These are phyloP conservation scores for Aspergillus vadensis DNA, from an alignment of 2,329 filamentous ascomycete genomes.

Conservation along the genomic window DNA sequence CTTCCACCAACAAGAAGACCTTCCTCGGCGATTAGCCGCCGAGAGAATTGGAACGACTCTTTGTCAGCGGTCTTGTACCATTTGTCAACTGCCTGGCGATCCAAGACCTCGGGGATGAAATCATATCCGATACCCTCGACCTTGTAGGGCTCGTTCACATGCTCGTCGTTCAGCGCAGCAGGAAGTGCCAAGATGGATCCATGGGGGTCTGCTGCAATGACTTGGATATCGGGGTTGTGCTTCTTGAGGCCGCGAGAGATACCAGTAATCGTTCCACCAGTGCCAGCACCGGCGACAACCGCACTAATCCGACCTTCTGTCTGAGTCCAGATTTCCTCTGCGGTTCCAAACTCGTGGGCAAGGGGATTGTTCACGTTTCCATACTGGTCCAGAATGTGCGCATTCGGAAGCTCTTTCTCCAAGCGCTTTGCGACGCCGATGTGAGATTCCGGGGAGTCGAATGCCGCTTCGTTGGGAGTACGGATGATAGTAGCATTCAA, in stretches of 20 bases:
- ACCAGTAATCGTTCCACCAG: constrained; percentile 92
- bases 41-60: constrained; percentile 87
- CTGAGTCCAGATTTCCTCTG: constrained; percentile 94
- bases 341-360: constrained; percentile 91
- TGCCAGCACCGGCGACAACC: constrained; percentile 88
- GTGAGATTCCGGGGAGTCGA: constrained; percentile 91
- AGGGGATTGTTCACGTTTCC: constrained; percentile 86
- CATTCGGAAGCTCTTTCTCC: constrained; percentile 94
- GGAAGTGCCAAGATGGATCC: constrained; percentile 90
- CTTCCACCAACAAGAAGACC: constrained; percentile 91
- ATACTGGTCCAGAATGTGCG: constrained; percentile 97
- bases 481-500: constrained; percentile 96
- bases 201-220: constrained; percentile 88
- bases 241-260: constrained; percentile 82
- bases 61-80: constrained; percentile 99
- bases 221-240: constrained; percentile 80
- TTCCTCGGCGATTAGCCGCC: constrained; percentile 89
- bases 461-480: constrained; percentile 93
- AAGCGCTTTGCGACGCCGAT: constrained; percentile 90
- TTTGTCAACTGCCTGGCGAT: constrained; percentile 76
- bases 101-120: constrained; percentile 92
- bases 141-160: constrained; percentile 85
- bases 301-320: constrained; percentile 79
- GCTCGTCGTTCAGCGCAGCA: constrained; percentile 73
- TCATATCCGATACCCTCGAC: constrained; percentile 99